phyloP scores from a whole-genome alignment of 305 asterid species.

The Rubia peregrina region DNA sequence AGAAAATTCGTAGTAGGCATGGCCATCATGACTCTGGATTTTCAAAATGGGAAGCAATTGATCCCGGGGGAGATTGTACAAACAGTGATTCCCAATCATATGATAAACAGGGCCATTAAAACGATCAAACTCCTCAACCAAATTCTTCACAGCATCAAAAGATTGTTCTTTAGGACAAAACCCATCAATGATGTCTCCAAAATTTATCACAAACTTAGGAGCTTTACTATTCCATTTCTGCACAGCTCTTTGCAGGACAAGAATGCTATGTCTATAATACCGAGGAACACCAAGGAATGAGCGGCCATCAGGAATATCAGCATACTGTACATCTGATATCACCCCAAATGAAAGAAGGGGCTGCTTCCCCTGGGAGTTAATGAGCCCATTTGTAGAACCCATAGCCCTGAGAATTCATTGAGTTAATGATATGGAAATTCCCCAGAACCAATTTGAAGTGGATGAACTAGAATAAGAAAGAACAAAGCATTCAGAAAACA shows the following conservation, averaged over 20 bases:
- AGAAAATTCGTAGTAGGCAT: conserved; percentile 74
- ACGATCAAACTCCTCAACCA: conserved; percentile 34
- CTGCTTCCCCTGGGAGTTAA: conserved; percentile 38
- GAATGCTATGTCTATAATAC: conserved; percentile 65
- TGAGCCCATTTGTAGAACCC: conserved; percentile 44
- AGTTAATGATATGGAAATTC: neutral
- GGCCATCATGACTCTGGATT: conserved; percentile 30
- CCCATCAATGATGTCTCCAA: conserved; percentile 77
- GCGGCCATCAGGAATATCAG: conserved; percentile 81
- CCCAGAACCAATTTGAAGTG: neutral
- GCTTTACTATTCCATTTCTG: conserved; percentile 47
- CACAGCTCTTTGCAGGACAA: conserved; percentile 69
- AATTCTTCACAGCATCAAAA: conserved; percentile 40
- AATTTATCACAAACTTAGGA: conserved; percentile 50
- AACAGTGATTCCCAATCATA: conserved; percentile 92
- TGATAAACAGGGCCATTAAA: conserved; percentile 62
- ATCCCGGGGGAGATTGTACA: conserved; percentile 81
- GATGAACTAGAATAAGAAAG: neutral
- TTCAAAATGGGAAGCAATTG: conserved; percentile 52
- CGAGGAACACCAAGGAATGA: conserved; percentile 87
- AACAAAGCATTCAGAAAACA: neutral
- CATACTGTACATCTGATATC: conserved; percentile 81
- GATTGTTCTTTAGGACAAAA: conserved; percentile 72
- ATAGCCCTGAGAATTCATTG: conserved; percentile 24
- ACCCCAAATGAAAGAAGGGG: conserved; percentile 86